Evolutionary conservation across 768 basidiomycete species (phyloP).

Genomic region (Lactarius psammicola): DNA sequence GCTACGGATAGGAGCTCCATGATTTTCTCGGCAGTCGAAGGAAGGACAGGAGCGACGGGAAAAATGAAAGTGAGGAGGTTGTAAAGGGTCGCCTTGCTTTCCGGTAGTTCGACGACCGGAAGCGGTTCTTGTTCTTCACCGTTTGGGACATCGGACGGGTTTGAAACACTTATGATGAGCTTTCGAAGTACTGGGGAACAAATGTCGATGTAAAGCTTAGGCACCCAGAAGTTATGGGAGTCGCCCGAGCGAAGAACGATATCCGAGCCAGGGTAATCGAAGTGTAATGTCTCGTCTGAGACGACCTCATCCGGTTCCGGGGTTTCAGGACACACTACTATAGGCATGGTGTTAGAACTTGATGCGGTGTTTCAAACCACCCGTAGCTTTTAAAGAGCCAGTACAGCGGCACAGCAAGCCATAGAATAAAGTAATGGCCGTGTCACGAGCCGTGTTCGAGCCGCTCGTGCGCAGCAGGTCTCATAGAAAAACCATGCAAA

Average conservation of each 20-base stretch:
- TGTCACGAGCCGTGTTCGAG: not conserved
- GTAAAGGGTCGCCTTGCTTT: conserved; percentile 1
- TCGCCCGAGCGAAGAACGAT: not conserved
- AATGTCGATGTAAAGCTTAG: not conserved
- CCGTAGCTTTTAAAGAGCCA: too few species aligned
- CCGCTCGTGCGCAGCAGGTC: not conserved
- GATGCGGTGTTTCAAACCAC: not conserved
- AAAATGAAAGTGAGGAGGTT: conserved; percentile 19
- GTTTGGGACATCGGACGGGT: not conserved
- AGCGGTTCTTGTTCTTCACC: not conserved
- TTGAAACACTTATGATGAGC: not conserved
- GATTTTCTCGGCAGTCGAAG: not conserved
- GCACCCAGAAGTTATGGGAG: not conserved
- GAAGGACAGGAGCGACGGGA: not conserved
- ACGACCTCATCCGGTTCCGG: not conserved
- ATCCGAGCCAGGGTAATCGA: not conserved
- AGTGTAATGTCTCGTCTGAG: not conserved
- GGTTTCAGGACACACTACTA: not conserved
- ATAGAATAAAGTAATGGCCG: too few species aligned
- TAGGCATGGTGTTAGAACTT: not conserved
- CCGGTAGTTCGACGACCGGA: not conserved
- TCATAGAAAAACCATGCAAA: not conserved
- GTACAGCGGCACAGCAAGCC: too few species aligned
- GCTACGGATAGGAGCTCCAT: conserved; percentile 14
- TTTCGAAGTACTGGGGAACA: not conserved